A percentile compares a stretch with the other conserved stretches of the same genome.
Evolutionary conservation across 2,329 filamentous ascomycete genomes (phyloP).

Genomic region (Aspergillus brasiliensis): DNA sequence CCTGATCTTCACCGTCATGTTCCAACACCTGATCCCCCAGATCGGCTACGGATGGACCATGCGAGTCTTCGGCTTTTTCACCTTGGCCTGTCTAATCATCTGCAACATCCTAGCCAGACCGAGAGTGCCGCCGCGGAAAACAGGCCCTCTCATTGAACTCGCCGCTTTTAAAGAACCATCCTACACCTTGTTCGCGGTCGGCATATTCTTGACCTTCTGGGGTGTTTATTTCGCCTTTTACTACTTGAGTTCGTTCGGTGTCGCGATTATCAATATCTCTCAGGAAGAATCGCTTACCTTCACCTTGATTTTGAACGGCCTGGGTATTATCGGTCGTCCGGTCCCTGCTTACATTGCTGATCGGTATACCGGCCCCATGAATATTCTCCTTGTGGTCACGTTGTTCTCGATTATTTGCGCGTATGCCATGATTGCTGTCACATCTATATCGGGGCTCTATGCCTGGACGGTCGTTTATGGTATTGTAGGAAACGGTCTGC

Average conservation of each 20-base stretch:
- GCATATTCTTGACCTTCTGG: conserved; percentile 51
- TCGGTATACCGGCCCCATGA: background rate
- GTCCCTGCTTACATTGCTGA: background rate
- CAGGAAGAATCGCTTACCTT: conserved; percentile 46
- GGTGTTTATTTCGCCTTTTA: conserved; percentile 61
- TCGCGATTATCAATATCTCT: conserved; percentile 36
- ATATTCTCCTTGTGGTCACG: background rate
- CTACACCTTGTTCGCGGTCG: conserved; percentile 54
- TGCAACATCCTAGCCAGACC: conserved; percentile 39
- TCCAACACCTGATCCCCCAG: background rate
- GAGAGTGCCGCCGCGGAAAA: conserved; percentile 53
- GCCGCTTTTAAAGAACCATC: conserved; percentile 58
- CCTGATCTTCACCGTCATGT: background rate
- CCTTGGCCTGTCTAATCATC: conserved; percentile 33
- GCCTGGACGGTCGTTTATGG: background rate
- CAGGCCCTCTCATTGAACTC: conserved; percentile 58
- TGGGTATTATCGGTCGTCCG: conserved; percentile 1
- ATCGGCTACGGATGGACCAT: conserved; percentile 50
- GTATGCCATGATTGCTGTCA: background rate
- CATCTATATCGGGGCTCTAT: background rate
- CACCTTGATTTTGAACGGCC: conserved; percentile 3
- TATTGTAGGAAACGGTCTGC: background rate
- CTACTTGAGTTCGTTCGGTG: conserved; percentile 56
- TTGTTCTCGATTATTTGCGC: background rate
- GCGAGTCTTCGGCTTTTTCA: conserved; percentile 50